A percentile compares a stretch with the other conserved stretches of the same genome.
Conservation (phyloP, 73 alveolate species). For the Symbiodinium natans region DNA sequence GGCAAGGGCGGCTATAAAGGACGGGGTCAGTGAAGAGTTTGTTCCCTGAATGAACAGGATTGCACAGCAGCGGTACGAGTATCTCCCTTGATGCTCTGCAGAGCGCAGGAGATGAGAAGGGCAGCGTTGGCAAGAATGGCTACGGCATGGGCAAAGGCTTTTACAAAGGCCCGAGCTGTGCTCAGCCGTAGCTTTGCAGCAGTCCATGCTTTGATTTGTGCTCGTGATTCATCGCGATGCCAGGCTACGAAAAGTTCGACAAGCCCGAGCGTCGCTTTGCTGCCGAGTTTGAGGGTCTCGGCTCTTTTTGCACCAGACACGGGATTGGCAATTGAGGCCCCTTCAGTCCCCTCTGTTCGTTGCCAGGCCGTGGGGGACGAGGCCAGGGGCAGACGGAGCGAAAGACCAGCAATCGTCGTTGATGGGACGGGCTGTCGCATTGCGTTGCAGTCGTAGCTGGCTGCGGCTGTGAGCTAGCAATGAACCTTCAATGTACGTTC, state of each 20-base stretch:
- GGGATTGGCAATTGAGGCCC: no score
- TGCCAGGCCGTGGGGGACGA: slow-evolving; percentile 19
- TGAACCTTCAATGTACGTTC: no score
- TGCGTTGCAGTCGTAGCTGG: no score
- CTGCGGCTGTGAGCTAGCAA: no score
- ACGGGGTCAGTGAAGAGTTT: no score
- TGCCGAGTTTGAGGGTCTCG: neutral
- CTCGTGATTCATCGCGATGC: no score
- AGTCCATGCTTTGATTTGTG: neutral
- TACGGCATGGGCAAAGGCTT: slow-evolving; percentile 8
- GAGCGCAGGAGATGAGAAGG: neutral
- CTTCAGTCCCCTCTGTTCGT: no score
- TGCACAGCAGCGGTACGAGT: no score
- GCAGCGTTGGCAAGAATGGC: neutral
- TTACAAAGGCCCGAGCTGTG: neutral
- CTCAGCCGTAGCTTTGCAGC: neutral
- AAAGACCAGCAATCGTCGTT: neutral
- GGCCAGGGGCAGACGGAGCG: neutral
- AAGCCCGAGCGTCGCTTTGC: neutral
- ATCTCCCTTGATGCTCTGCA: neutral
- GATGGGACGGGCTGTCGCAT: no score
- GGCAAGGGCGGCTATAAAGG: slow-evolving; percentile 17
- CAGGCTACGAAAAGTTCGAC: neutral
- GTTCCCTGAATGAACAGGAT: neutral
- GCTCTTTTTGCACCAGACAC: no score